These are phyloP conservation scores for Ophiostoma fasciatum DNA, from an alignment of 2,329 filamentous ascomycete genomes.

Conservation along the genomic window DNA sequence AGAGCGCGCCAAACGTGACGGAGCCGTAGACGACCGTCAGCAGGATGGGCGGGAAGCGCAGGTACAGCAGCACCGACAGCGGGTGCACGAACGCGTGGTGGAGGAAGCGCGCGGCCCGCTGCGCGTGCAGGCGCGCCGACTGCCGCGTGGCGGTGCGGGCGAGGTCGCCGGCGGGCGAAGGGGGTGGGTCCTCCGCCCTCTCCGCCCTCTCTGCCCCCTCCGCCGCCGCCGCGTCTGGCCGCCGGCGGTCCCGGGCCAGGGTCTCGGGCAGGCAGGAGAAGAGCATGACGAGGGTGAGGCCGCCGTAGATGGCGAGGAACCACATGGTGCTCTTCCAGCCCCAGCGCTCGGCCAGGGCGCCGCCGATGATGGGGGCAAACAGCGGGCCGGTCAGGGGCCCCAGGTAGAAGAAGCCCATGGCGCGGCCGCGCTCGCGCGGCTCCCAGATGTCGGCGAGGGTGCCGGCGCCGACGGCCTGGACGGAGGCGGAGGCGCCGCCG, in stretches of 20 bases:
- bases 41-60: conserved; percentile 60
- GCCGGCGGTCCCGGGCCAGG: conserved; percentile 21
- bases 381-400: conserved; percentile 64
- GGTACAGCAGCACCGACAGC: conserved; percentile 51
- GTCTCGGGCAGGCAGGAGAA: conserved; percentile 53
- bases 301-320: conserved; percentile 60
- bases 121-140: conserved; percentile 43
- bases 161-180: conserved; percentile 13
- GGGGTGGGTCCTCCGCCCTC: too few relatives aligned
- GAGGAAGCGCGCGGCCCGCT: conserved; percentile 33
- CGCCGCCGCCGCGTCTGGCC: neutral
- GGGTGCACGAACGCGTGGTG: conserved; percentile 58
- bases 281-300: conserved; percentile 37
- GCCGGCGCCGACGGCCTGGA: conserved; percentile 70
- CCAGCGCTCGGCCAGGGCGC: conserved; percentile 50
- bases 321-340: conserved; percentile 68
- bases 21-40: conserved; percentile 60
- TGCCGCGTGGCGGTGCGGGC: conserved; percentile 40
- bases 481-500: conserved; percentile 64
- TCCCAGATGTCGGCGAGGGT: conserved; percentile 77
- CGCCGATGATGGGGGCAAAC: conserved; percentile 62
- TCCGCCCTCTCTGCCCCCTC: too few relatives aligned
- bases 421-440: conserved; percentile 51
- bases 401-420: conserved; percentile 76
- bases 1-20: conserved; percentile 62